phyloP scores from a whole-genome alignment of 257 asterid species.

The Gardenia jasminoides region DNA sequence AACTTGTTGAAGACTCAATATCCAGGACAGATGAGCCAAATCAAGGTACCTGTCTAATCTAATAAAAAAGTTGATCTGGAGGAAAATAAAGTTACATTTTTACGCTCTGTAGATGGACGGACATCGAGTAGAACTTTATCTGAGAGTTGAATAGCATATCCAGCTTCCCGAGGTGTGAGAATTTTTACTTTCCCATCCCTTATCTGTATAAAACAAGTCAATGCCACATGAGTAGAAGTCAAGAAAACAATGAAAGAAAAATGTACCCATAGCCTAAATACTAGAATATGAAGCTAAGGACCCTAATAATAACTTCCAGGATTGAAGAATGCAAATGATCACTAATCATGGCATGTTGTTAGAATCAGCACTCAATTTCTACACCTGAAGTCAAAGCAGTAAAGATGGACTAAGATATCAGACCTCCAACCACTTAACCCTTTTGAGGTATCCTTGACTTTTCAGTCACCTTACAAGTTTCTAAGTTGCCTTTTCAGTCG shows the following conservation, averaged over 20 bases:
- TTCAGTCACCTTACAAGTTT: background rate
- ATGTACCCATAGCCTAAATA: background rate
- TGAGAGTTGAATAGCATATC: slow-evolving; percentile 89
- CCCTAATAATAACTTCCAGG: background rate
- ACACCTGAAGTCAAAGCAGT: background rate
- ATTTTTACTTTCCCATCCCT: slow-evolving; percentile 87
- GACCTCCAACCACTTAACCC: background rate
- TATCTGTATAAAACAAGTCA: slow-evolving; percentile 41
- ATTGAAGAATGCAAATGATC: background rate
- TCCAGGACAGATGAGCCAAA: background rate
- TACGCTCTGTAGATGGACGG: slow-evolving; percentile 79
- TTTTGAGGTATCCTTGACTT: background rate
- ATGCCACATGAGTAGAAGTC: background rate
- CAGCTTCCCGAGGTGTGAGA: slow-evolving; percentile 93
- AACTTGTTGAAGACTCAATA: background rate
- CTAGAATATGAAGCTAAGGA: background rate
- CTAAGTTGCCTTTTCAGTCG: background rate
- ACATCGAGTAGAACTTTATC: slow-evolving; percentile 81
- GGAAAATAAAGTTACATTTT: slow-evolving; percentile 47
- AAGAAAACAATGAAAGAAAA: background rate
- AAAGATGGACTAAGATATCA: background rate
- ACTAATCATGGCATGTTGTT: background rate
- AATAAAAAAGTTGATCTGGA: background rate
- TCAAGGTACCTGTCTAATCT: background rate
- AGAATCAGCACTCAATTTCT: background rate